Base-by-base conservation (phyloP, 805 yeast species). In the Cyberlindnera meyerae region DNA sequence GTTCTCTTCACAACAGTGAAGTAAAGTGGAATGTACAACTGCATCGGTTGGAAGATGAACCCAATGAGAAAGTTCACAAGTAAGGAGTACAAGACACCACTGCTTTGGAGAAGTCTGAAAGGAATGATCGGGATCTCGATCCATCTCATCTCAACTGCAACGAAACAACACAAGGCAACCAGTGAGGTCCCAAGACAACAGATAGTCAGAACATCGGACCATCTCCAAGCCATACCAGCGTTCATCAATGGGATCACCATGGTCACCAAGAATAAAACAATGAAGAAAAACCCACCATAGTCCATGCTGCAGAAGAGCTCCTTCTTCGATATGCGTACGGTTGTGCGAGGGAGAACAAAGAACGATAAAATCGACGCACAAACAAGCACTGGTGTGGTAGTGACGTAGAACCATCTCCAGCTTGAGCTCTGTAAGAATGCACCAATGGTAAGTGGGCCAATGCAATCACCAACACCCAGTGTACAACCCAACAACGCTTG, bases 371-470 rank as follows among this genome's bases (percentile, higher is more conserved):
- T 12, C 1, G 44, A 26, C 4, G 31, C 13, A 3, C 27, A 8
- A 8, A 40, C n/a, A n/a, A 27, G 13, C 4, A 36, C 66, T 37
- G 4, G 81, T 77, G 17, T 70, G 55, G 46, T 55, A 33, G 70
- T 47, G 49, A 70, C 72, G 49, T 71, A 78, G 39, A 75, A 68
- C 47, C 71, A 66, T 36, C 77, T 62, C 83, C 83, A 77, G 5
- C 56, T 52, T 7, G 25, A 29, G 8, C 39, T 30, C 6, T 66
- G 58, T 31, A 73, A 64, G 45, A 74, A 67, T 0, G 66, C 74
- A 25, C 77, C 71, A 57, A 77, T 73, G 7, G 75, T 44, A 30
- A 77, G 66, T 0, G 83, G 83, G 1, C 82, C 83, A 12, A 70
- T 49, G 3, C 71, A 68, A 45, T 70, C 71, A 3, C 79, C 80